These are phyloP conservation scores for Paramicrosporidium saccamoebae DNA, from an alignment of 371 early-diverging fungal species.

Conservation along the genomic window DNA sequence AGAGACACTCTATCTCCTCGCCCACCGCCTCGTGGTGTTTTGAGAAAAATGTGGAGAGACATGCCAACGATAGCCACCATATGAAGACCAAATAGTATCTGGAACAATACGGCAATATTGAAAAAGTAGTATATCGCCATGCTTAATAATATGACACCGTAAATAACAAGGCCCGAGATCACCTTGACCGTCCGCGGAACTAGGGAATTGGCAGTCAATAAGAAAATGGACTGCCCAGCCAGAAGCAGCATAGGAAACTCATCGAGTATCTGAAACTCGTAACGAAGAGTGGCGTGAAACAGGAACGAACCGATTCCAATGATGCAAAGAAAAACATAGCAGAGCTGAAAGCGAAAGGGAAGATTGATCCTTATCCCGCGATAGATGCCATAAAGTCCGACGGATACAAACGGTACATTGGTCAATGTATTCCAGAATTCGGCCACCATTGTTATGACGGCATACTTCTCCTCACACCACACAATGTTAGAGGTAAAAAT, in stretches of 20 bases:
- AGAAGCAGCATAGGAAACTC: slow-evolving; percentile 19
- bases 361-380: slow-evolving; percentile 10
- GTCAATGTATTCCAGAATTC: slow-evolving; percentile 34
- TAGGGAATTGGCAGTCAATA: slow-evolving; percentile 15
- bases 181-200: slow-evolving; percentile 11
- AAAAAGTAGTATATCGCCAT: slow-evolving; percentile 3
- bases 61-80: slow-evolving; percentile 7
- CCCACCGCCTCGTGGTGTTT: too few relatives aligned
- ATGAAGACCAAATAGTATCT: slow-evolving; percentile 5
- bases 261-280: slow-evolving; percentile 33
- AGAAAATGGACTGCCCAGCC: slow-evolving; percentile 2
- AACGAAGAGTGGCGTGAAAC: slow-evolving; percentile 44
- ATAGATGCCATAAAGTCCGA: slow-evolving; percentile 14
- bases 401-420: slow-evolving; percentile 14
- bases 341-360: slow-evolving; percentile 13
- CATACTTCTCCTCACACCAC: slow-evolving; percentile 17
- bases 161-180: slow-evolving; percentile 1
- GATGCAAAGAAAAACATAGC: slow-evolving; percentile 15
- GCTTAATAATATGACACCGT: slow-evolving; percentile 5
- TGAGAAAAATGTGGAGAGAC: slow-evolving; percentile 11
- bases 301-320: slow-evolving; percentile 25
- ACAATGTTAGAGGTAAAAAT: too few relatives aligned
- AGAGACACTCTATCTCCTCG: too few relatives aligned
- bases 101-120: slow-evolving; percentile 5
- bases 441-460: slow-evolving; percentile 15